Evolutionary conservation across 2,329 filamentous ascomycete genomes (phyloP).

Genomic region (Davidsoniella australis): DNA sequence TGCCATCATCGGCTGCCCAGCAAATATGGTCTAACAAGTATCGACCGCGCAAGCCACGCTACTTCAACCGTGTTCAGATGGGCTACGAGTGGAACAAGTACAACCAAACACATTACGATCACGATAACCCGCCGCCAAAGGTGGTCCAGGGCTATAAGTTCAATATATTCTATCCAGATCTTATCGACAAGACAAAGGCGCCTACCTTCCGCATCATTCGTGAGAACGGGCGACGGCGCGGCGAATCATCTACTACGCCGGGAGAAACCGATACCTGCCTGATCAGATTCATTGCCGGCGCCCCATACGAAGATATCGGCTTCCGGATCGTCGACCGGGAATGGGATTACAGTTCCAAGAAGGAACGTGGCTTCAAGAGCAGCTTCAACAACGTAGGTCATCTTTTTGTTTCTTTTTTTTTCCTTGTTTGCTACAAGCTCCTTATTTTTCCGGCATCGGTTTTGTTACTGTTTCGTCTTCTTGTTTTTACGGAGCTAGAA

Average conservation of each 20-base stretch:
- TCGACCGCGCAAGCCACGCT: slow-evolving; percentile 77
- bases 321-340: slow-evolving; percentile 97
- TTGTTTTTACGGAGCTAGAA: no score
- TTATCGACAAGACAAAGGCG: slow-evolving; percentile 86
- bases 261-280: slow-evolving; percentile 95
- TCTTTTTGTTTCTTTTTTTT: slow-evolving; percentile 6
- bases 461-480: no score
- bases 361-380: slow-evolving; percentile 85
- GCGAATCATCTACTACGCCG: slow-evolving; percentile 81
- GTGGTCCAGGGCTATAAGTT: slow-evolving; percentile 99
- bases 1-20: slow-evolving; percentile 31
- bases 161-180: slow-evolving; percentile 96
- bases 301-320: slow-evolving; percentile 91
- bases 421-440: neutral
- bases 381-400: slow-evolving; percentile 83
- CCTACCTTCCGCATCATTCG: slow-evolving; percentile 93
- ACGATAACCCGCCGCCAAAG: slow-evolving; percentile 93
- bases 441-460: slow-evolving; percentile 10
- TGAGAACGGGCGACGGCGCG: slow-evolving; percentile 73
- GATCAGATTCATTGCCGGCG: slow-evolving; percentile 86
- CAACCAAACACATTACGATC: slow-evolving; percentile 98
- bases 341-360: slow-evolving; percentile 96
- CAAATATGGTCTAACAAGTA: slow-evolving; percentile 63
- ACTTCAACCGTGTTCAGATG: slow-evolving; percentile 97
- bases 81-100: slow-evolving; percentile 99